These are phyloP conservation scores for Plantago coronopus DNA, from an alignment of 305 asterid genomes.

Conservation along the genomic window DNA sequence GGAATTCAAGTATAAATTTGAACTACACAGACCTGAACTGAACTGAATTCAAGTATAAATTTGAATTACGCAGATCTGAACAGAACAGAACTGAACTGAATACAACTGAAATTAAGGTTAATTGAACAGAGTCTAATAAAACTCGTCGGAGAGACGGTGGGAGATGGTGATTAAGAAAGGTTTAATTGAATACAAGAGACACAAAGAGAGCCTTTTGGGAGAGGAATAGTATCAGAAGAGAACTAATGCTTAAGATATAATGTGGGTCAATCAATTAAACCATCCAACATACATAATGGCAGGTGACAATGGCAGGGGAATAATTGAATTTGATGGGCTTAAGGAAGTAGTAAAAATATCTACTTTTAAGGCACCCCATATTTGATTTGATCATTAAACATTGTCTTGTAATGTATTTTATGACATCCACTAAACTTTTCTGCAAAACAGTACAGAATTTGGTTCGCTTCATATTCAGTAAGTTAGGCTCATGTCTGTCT, in stretches of 20 bases:
- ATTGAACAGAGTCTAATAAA: no score
- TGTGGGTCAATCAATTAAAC: slow-evolving; percentile 26
- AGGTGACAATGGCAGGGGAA: slow-evolving; percentile 40
- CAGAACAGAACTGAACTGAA: no score
- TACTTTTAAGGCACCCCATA: slow-evolving; percentile 15
- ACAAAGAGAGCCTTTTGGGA: slow-evolving; percentile 21
- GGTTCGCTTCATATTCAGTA: background rate
- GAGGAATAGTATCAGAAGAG: slow-evolving; percentile 48
- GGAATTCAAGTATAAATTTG: no score
- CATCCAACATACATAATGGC: slow-evolving; percentile 28
- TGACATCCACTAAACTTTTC: slow-evolving; percentile 1
- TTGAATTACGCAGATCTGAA: no score
- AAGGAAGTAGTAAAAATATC: slow-evolving; percentile 31
- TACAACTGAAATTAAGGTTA: no score
- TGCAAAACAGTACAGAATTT: background rate
- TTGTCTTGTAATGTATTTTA: background rate
- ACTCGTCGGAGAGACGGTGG: no score
- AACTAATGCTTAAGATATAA: slow-evolving; percentile 18
- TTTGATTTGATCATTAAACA: slow-evolving; percentile 11
- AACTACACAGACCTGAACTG: no score
- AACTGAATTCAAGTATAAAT: no score
- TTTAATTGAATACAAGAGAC: no score
- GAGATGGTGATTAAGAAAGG: no score
- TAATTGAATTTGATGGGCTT: slow-evolving; percentile 35
- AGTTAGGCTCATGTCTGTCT: slow-evolving; percentile 6